Evolutionary conservation across 176 grass and related monocot genomes (phyloP).

Genomic region (Typha latifolia): DNA sequence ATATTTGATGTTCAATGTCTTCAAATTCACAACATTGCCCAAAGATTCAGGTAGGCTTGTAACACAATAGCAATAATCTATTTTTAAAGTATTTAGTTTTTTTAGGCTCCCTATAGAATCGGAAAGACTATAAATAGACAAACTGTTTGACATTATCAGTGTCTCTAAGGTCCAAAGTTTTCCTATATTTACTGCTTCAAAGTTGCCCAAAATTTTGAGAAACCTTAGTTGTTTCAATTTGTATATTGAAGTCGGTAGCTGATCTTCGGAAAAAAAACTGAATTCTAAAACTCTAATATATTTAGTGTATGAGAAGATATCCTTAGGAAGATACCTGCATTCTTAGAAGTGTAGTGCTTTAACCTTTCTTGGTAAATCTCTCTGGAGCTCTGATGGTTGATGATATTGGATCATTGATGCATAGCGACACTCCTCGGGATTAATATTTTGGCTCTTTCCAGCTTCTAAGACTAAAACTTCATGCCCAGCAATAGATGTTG

Average conservation of each 20-base stretch:
- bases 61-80: too few species aligned
- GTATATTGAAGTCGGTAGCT: constrained; percentile 32
- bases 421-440: constrained; percentile 35
- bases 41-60: constrained; percentile 15
- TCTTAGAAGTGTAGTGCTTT: constrained; percentile 33
- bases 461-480: constrained; percentile 45
- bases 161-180: constrained; percentile 12
- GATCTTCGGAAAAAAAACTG: too few species aligned
- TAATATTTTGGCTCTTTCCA: constrained; percentile 10
- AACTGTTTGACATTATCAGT: constrained; percentile 16
- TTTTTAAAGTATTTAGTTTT: constrained; percentile 15
- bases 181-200: too few species aligned
- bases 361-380: constrained; percentile 35
- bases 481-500: constrained; percentile 50
- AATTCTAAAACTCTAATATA: constrained; percentile 43
- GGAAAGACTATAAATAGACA: constrained; percentile 12
- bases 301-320: constrained; percentile 35
- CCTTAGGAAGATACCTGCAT: not conserved
- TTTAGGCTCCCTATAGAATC: constrained; percentile 5
- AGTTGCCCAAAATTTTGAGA: constrained; percentile 30
- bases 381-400: constrained; percentile 29
- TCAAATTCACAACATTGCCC: constrained; percentile 15
- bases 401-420: constrained; percentile 24
- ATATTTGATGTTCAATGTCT: constrained; percentile 28
- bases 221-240: constrained; percentile 39